These are phyloP conservation scores for Citrullus mucosospermus DNA, from an alignment of 306 rosid species.

Conservation along the genomic window DNA sequence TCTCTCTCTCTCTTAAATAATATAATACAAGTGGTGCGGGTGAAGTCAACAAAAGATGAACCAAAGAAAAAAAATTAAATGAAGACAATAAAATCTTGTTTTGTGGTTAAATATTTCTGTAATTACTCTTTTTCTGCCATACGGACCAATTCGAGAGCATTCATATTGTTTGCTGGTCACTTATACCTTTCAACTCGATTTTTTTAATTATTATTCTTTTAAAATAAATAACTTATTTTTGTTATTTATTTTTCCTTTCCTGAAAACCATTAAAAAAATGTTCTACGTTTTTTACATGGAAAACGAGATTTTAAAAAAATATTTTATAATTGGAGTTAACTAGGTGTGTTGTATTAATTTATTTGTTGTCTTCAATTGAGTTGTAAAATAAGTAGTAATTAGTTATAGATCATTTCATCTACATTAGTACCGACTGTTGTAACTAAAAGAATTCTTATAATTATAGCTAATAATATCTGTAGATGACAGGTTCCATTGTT, in stretches of 20 bases:
- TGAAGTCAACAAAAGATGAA: background rate
- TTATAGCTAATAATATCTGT: background rate
- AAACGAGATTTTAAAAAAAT: background rate
- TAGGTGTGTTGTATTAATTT: background rate
- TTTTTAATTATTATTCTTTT: background rate
- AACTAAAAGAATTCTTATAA: background rate
- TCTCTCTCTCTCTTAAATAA: background rate
- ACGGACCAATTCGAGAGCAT: background rate
- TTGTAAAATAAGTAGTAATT: background rate
- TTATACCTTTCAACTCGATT: background rate
- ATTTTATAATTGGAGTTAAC: background rate
- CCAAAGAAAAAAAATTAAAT: background rate
- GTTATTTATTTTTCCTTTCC: background rate
- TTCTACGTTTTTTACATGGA: background rate
- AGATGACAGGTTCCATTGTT: background rate
- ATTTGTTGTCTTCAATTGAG: background rate
- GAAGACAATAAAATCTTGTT: background rate
- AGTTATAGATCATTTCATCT: background rate
- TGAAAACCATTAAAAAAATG: background rate
- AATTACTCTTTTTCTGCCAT: background rate
- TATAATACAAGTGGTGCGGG: background rate
- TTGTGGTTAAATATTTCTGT: background rate
- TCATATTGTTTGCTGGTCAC: background rate
- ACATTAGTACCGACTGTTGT: background rate
- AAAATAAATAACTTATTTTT: background rate